phyloP scores from a whole-genome alignment of 225 moss, liverwort and hornwort genomes.

The Pseudisothecium myosuroides region DNA sequence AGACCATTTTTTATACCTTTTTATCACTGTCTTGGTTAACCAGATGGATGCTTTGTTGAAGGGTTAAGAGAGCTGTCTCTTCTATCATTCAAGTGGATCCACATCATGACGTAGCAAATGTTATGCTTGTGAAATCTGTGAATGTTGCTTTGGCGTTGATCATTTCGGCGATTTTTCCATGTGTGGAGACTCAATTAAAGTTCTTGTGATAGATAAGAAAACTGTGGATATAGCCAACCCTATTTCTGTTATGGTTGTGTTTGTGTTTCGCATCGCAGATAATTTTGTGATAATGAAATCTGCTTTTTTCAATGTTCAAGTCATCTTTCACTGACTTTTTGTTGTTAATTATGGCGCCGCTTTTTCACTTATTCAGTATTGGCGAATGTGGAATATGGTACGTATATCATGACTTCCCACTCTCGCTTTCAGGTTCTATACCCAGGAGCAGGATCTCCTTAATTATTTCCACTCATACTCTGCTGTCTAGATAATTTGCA shows the following conservation, averaged over 20 bases:
- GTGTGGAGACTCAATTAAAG: not conserved
- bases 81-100: not conserved
- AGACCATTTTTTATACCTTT: not conserved
- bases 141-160: not conserved
- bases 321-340: constrained; percentile 7
- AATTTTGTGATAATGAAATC: not conserved
- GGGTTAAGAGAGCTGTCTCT: not conserved
- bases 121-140: not conserved
- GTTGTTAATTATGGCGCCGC: not conserved
- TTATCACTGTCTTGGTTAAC: not conserved
- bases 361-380: constrained; percentile 43
- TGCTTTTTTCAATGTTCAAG: not conserved
- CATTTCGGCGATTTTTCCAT: not conserved
- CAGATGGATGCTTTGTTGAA: not conserved
- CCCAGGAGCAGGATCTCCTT: not conserved
- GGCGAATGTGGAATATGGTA: constrained; percentile 99
- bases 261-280: not conserved
- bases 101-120: not conserved
- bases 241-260: not conserved
- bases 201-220: not conserved
- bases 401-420: not conserved
- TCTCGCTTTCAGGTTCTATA: not conserved
- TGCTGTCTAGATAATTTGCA: not conserved
- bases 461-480: not conserved
- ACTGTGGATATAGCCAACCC: not conserved